phyloP scores from a whole-genome alignment of 768 basidiomycete species.

The Coprinellus aureogranulatus region DNA sequence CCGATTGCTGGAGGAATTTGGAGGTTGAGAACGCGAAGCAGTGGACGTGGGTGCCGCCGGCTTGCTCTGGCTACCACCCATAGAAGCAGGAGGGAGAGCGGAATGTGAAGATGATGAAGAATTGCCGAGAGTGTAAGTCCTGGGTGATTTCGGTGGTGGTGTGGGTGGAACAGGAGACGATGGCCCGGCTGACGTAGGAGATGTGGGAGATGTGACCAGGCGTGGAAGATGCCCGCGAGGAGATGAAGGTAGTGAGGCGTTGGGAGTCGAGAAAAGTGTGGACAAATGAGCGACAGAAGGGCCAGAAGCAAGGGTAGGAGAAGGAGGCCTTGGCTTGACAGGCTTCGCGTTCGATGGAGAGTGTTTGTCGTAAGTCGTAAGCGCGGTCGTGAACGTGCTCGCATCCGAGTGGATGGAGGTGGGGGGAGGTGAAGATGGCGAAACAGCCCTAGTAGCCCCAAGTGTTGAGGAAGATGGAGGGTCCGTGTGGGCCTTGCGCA shows the following conservation, averaged over 20 bases:
- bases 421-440: background rate
- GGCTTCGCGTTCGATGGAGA: background rate
- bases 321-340: background rate
- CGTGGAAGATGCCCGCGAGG: background rate
- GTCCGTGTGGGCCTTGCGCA: conserved; percentile 1
- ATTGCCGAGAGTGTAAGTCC: background rate
- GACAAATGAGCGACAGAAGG: background rate
- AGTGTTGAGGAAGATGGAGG: conserved; percentile 2
- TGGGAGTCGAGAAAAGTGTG: background rate
- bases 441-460: background rate
- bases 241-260: background rate
- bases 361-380: background rate
- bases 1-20: background rate
- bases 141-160: conserved; percentile 11
- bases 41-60: conserved; percentile 1
- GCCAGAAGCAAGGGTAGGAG: background rate
- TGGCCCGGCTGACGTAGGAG: background rate
- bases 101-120: background rate
- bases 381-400: conserved; percentile 5
- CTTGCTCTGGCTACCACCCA: conserved; percentile 13
- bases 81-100: conserved; percentile 1
- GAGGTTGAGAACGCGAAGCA: background rate
- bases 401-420: conserved; percentile 3
- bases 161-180: conserved; percentile 1
- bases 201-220: background rate